Conservation (phyloP, 139 green algal species). For the Micractinium sp. region DNA sequence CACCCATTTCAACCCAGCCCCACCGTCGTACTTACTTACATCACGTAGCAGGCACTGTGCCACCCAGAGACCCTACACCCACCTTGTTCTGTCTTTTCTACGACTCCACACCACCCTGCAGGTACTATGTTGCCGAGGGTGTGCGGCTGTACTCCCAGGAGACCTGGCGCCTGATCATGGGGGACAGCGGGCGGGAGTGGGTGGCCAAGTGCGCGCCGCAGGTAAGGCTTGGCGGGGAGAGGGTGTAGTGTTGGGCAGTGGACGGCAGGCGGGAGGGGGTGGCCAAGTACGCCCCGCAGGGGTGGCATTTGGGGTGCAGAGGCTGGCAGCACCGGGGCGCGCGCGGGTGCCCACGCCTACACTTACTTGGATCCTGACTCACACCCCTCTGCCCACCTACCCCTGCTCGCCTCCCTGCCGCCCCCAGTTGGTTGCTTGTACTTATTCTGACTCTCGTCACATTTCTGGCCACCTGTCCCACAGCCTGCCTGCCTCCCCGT, state of each 20-base stretch:
- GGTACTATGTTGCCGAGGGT: conserved; percentile 92
- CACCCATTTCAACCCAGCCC: too few species aligned
- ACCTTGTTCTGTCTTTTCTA: not conserved
- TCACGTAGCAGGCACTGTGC: too few species aligned
- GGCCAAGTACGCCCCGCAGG: conserved; percentile 53
- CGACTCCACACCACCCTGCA: not conserved
- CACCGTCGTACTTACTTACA: too few species aligned
- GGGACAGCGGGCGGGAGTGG: conserved; percentile 58
- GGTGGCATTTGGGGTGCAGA: not conserved
- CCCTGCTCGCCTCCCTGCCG: too few species aligned
- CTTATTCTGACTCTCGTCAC: not conserved
- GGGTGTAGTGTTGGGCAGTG: conserved; percentile 9
- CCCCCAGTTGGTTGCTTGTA: not conserved
- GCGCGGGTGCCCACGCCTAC: too few species aligned
- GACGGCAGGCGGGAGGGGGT: conserved; percentile 64
- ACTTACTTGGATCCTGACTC: too few species aligned
- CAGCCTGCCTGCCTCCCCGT: not conserved
- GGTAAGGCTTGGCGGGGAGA: not conserved
- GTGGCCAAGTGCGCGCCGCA: conserved; percentile 61
- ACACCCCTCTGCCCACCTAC: too few species aligned
- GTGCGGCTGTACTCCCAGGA: conserved; percentile 86
- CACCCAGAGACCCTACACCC: too few species aligned
- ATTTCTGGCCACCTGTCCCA: not conserved
- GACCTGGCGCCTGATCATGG: conserved; percentile 84
- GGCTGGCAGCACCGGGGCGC: not conserved